Evolutionary conservation across 345 rosid species (phyloP).

Genomic region (Adansonia digitata): DNA sequence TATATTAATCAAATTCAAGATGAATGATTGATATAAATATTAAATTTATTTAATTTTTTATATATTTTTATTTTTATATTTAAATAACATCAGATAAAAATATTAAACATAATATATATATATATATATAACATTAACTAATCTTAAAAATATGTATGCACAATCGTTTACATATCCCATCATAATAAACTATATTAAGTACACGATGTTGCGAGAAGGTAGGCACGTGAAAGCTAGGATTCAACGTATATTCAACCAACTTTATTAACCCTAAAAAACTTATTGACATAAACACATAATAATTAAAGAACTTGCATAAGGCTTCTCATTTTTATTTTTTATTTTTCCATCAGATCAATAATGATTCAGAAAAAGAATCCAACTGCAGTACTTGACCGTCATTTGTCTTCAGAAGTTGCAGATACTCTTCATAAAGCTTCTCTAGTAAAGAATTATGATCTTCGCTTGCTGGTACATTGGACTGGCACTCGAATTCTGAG

Average conservation of each 20-base stretch:
- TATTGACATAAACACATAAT: background rate
- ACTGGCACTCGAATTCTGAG: constrained; percentile 24
- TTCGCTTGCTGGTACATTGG: background rate
- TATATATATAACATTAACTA: no score
- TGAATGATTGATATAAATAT: no score
- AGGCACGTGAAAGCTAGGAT: constrained; percentile 16
- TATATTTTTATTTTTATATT: no score
- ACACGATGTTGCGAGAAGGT: constrained; percentile 1
- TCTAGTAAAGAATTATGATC: constrained; percentile 19
- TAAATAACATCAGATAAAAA: no score
- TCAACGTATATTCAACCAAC: background rate
- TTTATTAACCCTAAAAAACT: background rate
- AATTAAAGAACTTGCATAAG: background rate
- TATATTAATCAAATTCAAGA: no score
- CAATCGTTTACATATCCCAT: no score
- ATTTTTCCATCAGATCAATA: constrained; percentile 10
- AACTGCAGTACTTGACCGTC: constrained; percentile 21
- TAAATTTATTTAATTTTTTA: no score
- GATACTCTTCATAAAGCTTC: constrained; percentile 45
- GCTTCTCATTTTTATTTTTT: background rate
- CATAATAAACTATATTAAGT: background rate
- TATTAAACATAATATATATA: no score
- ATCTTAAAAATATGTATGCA: no score
- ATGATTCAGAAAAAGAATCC: constrained; percentile 27
- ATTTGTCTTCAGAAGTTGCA: constrained; percentile 31